Evolutionary conservation across 352 stramenopile genomes (phyloP).

Genomic region (Pythium brassicae): DNA sequence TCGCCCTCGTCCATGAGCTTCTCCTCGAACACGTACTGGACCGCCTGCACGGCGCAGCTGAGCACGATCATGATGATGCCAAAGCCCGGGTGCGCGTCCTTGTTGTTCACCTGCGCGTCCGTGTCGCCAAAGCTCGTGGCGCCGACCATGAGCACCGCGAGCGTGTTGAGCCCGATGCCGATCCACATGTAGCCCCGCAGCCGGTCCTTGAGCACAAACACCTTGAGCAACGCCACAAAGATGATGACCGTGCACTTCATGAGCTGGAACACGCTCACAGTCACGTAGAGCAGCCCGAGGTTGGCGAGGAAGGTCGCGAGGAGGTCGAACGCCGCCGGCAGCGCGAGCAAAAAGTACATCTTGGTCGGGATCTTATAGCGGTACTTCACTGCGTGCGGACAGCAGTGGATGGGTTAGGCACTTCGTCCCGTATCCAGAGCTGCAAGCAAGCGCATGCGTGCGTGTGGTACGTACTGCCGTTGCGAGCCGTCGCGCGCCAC

Average conservation of each 20-base stretch:
- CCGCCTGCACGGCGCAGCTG: conserved; percentile 92
- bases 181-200: conserved; percentile 96
- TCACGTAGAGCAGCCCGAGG: conserved; percentile 91
- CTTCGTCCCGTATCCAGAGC: no score
- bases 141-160: conserved; percentile 91
- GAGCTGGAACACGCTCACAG: conserved; percentile 86
- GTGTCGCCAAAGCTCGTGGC: conserved; percentile 89
- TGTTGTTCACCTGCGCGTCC: conserved; percentile 58
- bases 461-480: conserved; percentile 52
- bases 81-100: conserved; percentile 71
- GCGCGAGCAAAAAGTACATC: conserved; percentile 93
- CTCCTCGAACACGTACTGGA: conserved; percentile 98
- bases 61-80: conserved; percentile 93
- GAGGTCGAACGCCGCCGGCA: conserved; percentile 93
- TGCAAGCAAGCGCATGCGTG: not conserved
- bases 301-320: conserved; percentile 93
- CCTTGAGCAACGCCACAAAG: conserved; percentile 96
- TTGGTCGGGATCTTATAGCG: conserved; percentile 76
- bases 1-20: conserved; percentile 96
- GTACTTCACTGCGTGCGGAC: conserved; percentile 51
- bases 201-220: conserved; percentile 89
- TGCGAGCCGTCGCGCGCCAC: conserved; percentile 47
- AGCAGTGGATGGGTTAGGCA: not conserved
- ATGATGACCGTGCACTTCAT: conserved; percentile 94
- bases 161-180: conserved; percentile 93